Base-by-base conservation (phyloP, 148 eudicot species). In the Cornus kousa region DNA sequence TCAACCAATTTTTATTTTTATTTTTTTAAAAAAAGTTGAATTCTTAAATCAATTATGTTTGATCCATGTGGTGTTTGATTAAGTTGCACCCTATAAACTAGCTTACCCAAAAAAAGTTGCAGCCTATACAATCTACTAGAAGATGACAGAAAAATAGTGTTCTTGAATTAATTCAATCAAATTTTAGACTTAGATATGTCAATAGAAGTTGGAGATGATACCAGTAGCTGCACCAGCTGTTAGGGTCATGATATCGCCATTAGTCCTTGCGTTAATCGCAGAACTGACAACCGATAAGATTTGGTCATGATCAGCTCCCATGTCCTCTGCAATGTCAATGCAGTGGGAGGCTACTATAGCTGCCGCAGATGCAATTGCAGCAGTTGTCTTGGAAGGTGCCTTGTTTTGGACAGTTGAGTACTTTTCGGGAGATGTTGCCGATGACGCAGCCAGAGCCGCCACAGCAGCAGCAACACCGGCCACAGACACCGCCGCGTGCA, bases 221-320 rank as follows among this genome's bases (percentile, higher is more conserved):
- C 98, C 98, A 59, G 98, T 95, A 53, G 98, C 97, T 31, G 98
- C 98, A 74, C 92, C 98, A 74, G 98, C 98, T 31, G 98, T 95
- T 55, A 95, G 87, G 60, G 98, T 86, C 97, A 93, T 90, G 76
- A 95, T 86, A 83, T 95, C 98, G 0, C 98, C 97, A 71, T 91
- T 91, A 71, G 88, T 90, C 90, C 91, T 86, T 19, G 91, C 94
- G 70, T 80, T 93, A 20, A 93, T 86, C 33, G 98, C 97, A 66
- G 97, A 95, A 68, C 82, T 82, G 6, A 95, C 93, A 14, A 87
- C 96, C 19, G 97, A 67, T 68, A 91, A 62, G 33, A 95, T 88
- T 57, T 91, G 97, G 22, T 93, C 90, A 70, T 85, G 93, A 48
- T 93, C 97, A 59, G 98, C 98, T 46, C 95, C 98, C 92, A 91